Percentiles rank a stretch among this genome's conserved stretches.
phyloP scores from a whole-genome alignment of 176 grass and related monocot genomes.

The Olyra latifolia region DNA sequence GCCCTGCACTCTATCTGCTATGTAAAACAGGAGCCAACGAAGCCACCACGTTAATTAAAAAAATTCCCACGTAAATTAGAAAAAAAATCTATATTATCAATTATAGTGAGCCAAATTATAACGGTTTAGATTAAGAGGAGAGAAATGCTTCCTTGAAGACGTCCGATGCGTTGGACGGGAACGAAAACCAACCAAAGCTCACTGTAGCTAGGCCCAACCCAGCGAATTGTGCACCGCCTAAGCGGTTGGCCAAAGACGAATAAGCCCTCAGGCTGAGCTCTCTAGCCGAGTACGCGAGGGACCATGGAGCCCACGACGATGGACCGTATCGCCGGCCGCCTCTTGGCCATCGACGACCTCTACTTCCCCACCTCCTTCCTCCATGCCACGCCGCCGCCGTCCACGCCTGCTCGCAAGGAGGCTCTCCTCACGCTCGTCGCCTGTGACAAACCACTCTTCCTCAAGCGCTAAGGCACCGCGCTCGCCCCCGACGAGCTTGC shows the following conservation, averaged over 20 bases:
- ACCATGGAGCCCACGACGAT: slow-evolving; percentile 73
- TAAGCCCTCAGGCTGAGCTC: neutral
- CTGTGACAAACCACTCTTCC: slow-evolving; percentile 82
- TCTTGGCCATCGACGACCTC: slow-evolving; percentile 68
- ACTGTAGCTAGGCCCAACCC: too few relatives aligned
- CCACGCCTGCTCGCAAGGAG: slow-evolving; percentile 24
- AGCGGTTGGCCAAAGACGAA: neutral
- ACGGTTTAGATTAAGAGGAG: too few relatives aligned
- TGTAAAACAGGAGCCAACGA: too few relatives aligned
- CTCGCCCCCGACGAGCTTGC: slow-evolving; percentile 50
- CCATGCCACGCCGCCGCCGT: slow-evolving; percentile 29
- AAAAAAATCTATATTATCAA: too few relatives aligned
- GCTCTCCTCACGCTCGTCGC: slow-evolving; percentile 65
- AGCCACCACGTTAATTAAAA: too few relatives aligned
- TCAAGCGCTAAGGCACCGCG: slow-evolving; percentile 73
- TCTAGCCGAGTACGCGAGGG: too few relatives aligned
- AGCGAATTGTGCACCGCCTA: neutral
- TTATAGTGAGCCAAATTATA: too few relatives aligned
- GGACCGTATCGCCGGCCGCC: slow-evolving; percentile 74
- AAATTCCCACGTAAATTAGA: too few relatives aligned
- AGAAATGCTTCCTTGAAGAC: too few relatives aligned
- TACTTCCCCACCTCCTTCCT: slow-evolving; percentile 78
- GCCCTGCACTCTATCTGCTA: too few relatives aligned
- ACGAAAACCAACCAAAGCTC: too few relatives aligned
- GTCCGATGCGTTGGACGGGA: too few relatives aligned